phyloP scores from a whole-genome alignment of 2,329 filamentous ascomycete species.

The Phialophora tarda region DNA sequence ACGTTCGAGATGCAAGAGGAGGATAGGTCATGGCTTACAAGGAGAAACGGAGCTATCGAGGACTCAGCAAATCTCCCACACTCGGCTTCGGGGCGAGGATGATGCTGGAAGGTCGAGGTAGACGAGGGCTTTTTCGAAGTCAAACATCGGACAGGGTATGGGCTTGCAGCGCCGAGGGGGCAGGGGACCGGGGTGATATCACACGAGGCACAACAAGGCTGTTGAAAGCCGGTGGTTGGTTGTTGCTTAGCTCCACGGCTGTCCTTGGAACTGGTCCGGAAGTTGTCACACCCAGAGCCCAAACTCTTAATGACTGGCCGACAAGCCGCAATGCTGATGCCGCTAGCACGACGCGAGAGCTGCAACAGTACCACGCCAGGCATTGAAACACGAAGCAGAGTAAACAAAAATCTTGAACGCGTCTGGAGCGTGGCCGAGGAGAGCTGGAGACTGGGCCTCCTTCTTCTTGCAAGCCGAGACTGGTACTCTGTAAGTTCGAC shows the following conservation, averaged over 20 bases:
- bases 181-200: slow-evolving; percentile 16
- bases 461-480: neutral
- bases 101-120: slow-evolving; percentile 27
- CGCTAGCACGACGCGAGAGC: slow-evolving; percentile 14
- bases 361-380: slow-evolving; percentile 5
- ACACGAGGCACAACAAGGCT: slow-evolving; percentile 29
- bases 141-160: slow-evolving; percentile 34
- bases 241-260: slow-evolving; percentile 16
- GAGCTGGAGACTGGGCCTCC: neutral
- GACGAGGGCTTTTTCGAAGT: slow-evolving; percentile 30
- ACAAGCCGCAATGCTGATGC: slow-evolving; percentile 9
- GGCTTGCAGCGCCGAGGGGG: slow-evolving; percentile 18
- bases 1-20: slow-evolving; percentile 16
- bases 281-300: slow-evolving; percentile 20
- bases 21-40: slow-evolving; percentile 14
- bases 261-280: slow-evolving; percentile 16
- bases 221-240: slow-evolving; percentile 23
- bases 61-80: slow-evolving; percentile 29
- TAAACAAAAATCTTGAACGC: slow-evolving; percentile 10
- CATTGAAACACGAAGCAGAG: slow-evolving; percentile 11
- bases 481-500: neutral
- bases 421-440: neutral
- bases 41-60: slow-evolving; percentile 14
- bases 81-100: slow-evolving; percentile 12
- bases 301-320: slow-evolving; percentile 11